A percentile compares a stretch with the other conserved stretches of the same genome.
Conservation (phyloP, 495 filamentous ascomycete species). For the Neurospora terricola region DNA sequence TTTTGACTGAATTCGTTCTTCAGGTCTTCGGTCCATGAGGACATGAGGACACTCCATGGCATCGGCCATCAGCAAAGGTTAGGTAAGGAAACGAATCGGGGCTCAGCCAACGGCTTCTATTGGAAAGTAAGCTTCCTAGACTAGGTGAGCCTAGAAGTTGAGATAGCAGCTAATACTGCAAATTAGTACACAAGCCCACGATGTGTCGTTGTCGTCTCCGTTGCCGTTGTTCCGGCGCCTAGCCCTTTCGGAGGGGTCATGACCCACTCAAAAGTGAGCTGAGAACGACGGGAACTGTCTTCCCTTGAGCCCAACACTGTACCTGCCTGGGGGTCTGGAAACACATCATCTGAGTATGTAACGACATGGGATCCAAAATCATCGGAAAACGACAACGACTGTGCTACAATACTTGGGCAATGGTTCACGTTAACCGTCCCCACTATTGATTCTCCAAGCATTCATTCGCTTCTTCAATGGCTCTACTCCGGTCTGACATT, state of each 20-base stretch:
- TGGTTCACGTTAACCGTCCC: neutral
- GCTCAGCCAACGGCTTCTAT: neutral
- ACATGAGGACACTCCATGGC: neutral
- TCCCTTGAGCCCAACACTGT: neutral
- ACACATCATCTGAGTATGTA: neutral
- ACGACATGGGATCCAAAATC: neutral
- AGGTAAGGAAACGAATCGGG: neutral
- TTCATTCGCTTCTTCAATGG: neutral
- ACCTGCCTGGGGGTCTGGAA: neutral
- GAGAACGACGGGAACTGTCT: neutral
- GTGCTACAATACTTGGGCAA: neutral
- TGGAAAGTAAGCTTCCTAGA: neutral
- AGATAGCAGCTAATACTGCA: neutral
- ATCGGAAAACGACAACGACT: neutral
- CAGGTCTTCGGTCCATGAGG: neutral
- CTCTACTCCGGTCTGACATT: neutral
- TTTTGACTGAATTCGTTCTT: neutral
- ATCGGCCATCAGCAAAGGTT: constrained; percentile 2
- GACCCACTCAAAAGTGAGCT: neutral
- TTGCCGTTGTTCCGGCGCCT: neutral
- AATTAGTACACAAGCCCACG: neutral
- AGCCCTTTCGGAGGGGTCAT: neutral
- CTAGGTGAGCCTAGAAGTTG: neutral
- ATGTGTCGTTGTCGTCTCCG: neutral
- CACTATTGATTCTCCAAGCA: neutral